Evolutionary conservation across 164 flowering plant species (phyloP).

Genomic region (Umbellularia californica): DNA sequence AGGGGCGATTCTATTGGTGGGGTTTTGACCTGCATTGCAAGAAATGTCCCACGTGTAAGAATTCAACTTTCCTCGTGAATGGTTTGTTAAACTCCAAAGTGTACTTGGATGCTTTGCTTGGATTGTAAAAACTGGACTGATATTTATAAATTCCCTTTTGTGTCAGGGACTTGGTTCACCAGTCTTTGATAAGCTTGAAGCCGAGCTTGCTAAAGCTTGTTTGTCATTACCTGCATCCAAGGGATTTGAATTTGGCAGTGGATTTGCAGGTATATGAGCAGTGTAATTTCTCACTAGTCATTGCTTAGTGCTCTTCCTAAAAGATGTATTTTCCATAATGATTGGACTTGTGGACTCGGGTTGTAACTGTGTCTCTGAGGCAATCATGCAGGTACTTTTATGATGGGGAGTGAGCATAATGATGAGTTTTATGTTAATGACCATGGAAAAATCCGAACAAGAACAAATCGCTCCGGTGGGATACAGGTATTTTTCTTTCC

Average conservation of each 20-base stretch:
- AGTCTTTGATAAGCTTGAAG: constrained; percentile 97
- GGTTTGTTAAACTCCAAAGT: too few relatives aligned
- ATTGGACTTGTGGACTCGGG: too few relatives aligned
- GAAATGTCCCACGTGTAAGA: constrained; percentile 85
- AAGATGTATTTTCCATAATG: too few relatives aligned
- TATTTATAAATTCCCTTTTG: background rate
- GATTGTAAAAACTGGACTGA: background rate
- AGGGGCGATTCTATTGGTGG: constrained; percentile 95
- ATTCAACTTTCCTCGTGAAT: background rate
- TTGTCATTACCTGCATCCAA: constrained; percentile 93
- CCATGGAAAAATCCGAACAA: constrained; percentile 73
- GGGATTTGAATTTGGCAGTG: constrained; percentile 97
- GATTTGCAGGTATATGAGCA: constrained; percentile 67
- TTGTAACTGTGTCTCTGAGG: too few relatives aligned
- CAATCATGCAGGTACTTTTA: constrained; percentile 61
- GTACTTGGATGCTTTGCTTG: background rate
- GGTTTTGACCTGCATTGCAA: constrained; percentile 91
- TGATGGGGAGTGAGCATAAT: constrained; percentile 97
- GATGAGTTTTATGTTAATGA: constrained; percentile 81
- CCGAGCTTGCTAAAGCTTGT: constrained; percentile 82
- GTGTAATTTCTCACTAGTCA: background rate
- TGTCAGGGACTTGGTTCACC: constrained; percentile 96
- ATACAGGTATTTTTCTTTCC: constrained; percentile 57
- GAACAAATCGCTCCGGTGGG: constrained; percentile 97
- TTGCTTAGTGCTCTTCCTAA: too few relatives aligned